Percentiles rank a stretch among this genome's conserved stretches.
Evolutionary conservation across 805 yeast genomes (phyloP).

Genomic region (Zygoascus ofunaensis): DNA sequence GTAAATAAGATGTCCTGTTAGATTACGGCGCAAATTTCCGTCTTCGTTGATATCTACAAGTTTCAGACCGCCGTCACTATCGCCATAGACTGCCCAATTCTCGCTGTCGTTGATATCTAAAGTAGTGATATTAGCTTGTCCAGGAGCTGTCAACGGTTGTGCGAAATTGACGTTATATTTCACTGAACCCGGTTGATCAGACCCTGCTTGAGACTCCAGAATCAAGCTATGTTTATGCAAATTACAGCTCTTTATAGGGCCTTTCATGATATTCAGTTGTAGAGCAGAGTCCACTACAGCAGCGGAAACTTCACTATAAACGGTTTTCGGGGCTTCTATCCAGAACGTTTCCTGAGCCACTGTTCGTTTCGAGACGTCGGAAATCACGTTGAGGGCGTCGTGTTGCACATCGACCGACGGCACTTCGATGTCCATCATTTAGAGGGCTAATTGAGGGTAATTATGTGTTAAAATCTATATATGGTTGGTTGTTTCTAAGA

Average conservation of each 20-base stretch:
- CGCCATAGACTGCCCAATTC: conserved; percentile 28
- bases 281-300: neutral
- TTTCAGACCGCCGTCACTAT: conserved; percentile 28
- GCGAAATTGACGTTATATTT: neutral
- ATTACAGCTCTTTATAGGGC: conserved; percentile 10
- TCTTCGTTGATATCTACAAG: conserved; percentile 18
- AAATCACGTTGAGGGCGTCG: neutral
- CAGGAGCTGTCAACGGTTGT: conserved; percentile 9
- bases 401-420: neutral
- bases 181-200: conserved; percentile 4
- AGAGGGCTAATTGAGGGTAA: too few species aligned
- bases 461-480: too few species aligned
- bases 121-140: conserved; percentile 22
- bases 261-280: conserved; percentile 6
- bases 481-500: too few species aligned
- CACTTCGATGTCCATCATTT: too few species aligned
- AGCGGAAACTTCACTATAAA: neutral
- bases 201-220: conserved; percentile 11
- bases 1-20: conserved; percentile 44
- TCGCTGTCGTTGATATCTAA: conserved; percentile 30
- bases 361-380: neutral
- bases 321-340: conserved; percentile 7
- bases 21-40: conserved; percentile 10
- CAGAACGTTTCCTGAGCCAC: neutral
- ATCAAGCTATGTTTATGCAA: conserved; percentile 5